Evolutionary conservation across 2,329 filamentous ascomycete species (phyloP), one percentile per base, ranked within the genome.

Genomic region (Penicillium sp.): DNA sequence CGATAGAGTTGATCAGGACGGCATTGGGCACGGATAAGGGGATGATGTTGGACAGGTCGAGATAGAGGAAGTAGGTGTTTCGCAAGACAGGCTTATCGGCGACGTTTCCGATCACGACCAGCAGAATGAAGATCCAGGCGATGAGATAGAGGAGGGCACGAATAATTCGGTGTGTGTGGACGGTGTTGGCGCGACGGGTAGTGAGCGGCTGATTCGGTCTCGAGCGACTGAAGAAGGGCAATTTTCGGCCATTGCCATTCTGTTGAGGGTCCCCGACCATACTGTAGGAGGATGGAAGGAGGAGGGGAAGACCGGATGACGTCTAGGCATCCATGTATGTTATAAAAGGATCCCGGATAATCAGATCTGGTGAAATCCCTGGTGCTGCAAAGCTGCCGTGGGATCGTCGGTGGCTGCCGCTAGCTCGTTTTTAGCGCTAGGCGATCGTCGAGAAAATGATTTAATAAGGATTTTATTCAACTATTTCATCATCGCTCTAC

Each of bases 31-130:
- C 82, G 5, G 82, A 84, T 31, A 84, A 77, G 0, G 88, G 88
- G 51, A 96, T 86, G 68, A 96, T 87, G 65, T 95, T 82, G 61
- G 88, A 83, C 45, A 96, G 81, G 72, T 95, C 83, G 64, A 96
- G 83, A 63, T 86, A 87, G 72, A 95, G 87, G 73, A 96, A 94
- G 75, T 88, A 96, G 62, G 89, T 89, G 52, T 84, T 76, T 54
- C 81, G 82, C 31, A 92, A 77, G 6, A 88, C 80, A 15, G 78
- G 66, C 52, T 79, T 80, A 63, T 84, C 77, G 63, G 78, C 80
- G 48, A 85, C 86, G 72, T 89, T 91, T 61, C 89, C 91, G 61
- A 95, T 83, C 63, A 90, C 80, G 64, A 90, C 88, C 61, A 95
- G 82, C 56, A 95, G 82, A 36, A 95, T 78, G 70, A 95, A 95